Evolutionary conservation across 768 basidiomycete species (phyloP).

Genomic region (Lactarius psammicola): DNA sequence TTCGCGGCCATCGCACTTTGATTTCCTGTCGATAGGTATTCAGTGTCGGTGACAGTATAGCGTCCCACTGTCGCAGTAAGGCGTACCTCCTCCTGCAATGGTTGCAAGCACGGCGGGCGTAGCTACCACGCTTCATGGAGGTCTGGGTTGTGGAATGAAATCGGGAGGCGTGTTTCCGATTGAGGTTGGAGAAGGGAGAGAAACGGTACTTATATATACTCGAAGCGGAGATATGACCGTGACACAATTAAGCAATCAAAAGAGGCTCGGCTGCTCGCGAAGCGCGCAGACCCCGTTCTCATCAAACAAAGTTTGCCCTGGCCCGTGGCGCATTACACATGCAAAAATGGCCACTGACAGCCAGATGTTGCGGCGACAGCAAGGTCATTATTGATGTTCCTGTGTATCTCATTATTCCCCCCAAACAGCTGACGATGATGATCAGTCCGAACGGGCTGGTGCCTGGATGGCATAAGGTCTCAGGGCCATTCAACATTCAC

Average conservation of each 20-base stretch:
- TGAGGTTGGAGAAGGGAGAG: background rate
- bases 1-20: constrained; percentile 37
- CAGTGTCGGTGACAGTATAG: background rate
- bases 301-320: constrained; percentile 12
- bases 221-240: background rate
- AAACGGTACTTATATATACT: background rate
- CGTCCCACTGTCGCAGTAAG: background rate
- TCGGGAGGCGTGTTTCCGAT: background rate
- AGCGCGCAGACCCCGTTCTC: background rate
- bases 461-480: background rate
- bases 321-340: background rate
- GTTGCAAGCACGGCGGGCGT: constrained; percentile 38
- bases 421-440: background rate
- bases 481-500: background rate
- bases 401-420: constrained; percentile 7
- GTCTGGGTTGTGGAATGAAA: background rate
- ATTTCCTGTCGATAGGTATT: constrained; percentile 33
- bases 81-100: constrained; percentile 35
- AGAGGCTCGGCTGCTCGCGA: background rate
- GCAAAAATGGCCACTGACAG: background rate
- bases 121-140: constrained; percentile 32
- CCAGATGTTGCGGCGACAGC: constrained; percentile 4
- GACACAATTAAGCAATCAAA: constrained; percentile 1
- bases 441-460: background rate
- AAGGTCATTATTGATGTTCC: background rate